Evolutionary conservation across 129 eudicot species (phyloP).

Genomic region (Sambucus nigra): DNA sequence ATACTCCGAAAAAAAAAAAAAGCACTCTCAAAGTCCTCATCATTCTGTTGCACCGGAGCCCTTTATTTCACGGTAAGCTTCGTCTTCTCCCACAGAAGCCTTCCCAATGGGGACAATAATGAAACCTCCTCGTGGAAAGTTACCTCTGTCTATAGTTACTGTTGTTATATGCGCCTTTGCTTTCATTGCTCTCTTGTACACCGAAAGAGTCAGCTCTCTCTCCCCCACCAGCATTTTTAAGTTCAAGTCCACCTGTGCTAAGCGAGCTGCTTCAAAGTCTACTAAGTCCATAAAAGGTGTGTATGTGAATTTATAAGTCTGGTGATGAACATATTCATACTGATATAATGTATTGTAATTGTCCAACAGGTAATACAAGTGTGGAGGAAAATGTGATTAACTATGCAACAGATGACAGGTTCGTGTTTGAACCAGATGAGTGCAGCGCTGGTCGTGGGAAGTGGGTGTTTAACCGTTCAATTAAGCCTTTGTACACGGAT

Average conservation of each 20-base stretch:
- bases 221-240: conserved; percentile 44
- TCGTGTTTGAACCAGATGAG: conserved; percentile 71
- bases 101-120: conserved; percentile 26
- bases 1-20: conserved; percentile 8
- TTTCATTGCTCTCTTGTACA: conserved; percentile 47
- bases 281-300: conserved; percentile 25
- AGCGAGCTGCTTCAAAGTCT: conserved; percentile 22
- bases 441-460: conserved; percentile 60
- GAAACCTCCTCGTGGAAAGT: conserved; percentile 35
- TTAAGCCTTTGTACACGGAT: conserved; percentile 74
- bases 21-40: conserved; percentile 15
- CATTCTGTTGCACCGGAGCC: conserved; percentile 17
- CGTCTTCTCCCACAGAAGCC: conserved; percentile 8
- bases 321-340: neutral
- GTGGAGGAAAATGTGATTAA: conserved; percentile 16
- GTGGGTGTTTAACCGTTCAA: conserved; percentile 73
- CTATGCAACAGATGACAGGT: conserved; percentile 50
- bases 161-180: conserved; percentile 36
- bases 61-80: conserved; percentile 14
- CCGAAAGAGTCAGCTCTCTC: conserved; percentile 48
- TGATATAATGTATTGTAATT: conserved; percentile 3
- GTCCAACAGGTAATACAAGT: conserved; percentile 28
- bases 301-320: neutral
- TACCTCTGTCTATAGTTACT: conserved; percentile 34
- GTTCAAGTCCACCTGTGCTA: conserved; percentile 40